phyloP scores from a whole-genome alignment of 2,329 filamentous ascomycete genomes.

The Myriosclerotinia scirpicola region DNA sequence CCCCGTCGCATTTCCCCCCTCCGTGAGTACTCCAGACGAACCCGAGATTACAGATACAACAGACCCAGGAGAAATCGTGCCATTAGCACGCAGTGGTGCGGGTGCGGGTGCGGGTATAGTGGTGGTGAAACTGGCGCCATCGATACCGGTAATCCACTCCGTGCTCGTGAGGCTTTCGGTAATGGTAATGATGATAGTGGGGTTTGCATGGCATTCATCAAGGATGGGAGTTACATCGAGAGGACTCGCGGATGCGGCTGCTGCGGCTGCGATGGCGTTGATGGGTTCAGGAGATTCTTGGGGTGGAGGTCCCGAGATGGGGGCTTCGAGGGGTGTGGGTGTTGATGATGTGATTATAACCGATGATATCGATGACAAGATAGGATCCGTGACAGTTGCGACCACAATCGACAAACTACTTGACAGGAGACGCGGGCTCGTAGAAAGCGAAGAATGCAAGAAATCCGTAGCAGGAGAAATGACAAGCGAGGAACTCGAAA shows the following conservation, averaged over 20 bases:
- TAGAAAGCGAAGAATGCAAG: neutral
- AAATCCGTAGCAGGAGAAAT: neutral
- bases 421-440: neutral
- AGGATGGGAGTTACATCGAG: neutral
- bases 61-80: neutral
- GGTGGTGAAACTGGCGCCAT: too few species aligned
- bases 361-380: neutral
- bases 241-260: too few species aligned
- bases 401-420: neutral
- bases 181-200: slow-evolving; percentile 22
- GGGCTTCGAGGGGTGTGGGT: neutral
- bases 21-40: neutral
- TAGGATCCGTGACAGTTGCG: neutral
- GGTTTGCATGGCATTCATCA: slow-evolving; percentile 12
- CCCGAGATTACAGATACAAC: neutral
- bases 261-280: neutral
- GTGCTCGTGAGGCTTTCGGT: slow-evolving; percentile 25
- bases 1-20: neutral
- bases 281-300: neutral
- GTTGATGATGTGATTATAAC: neutral
- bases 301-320: too few species aligned
- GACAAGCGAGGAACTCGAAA: neutral
- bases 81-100: too few species aligned
- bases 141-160: neutral
- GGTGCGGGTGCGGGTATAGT: too few species aligned